Base-by-base conservation (phyloP, 331 rosid genomes). In the Malus hybrid region DNA sequence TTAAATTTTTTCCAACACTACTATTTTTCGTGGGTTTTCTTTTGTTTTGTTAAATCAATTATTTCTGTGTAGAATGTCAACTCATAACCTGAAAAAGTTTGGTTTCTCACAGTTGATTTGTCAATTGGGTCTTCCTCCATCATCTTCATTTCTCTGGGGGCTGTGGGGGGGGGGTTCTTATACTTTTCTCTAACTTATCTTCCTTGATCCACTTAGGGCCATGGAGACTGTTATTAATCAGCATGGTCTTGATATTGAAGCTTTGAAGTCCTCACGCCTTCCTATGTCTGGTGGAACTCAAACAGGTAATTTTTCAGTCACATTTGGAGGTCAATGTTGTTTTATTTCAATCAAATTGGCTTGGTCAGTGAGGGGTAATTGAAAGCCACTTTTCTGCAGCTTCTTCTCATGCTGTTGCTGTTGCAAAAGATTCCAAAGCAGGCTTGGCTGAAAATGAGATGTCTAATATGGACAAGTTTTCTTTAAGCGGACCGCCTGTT, bases 141-240 rank as follows among this genome's bases (percentile, higher is more conserved):
- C 29, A 50, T 29, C 63, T 52, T 52, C 57, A 16, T 52, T 52
- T 52, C 1, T 52, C 6, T 52, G 20, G 57, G 57, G 56, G 6
- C 56, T 0, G 56, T 18, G 56, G 56, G 18, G 63, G 2, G 61
- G 28, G 6, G 10, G 27, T 3, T 55, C 78, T 78, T 52, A 48
- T 73, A 50, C 57, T 50, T 75, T 74, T 56, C 15, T 42, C 79
- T 57, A 61, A 82, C 71, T 56, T 69, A 36, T 67, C 79, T 69
- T 82, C 68, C 74, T 83, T 62, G 80, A 80, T 83, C 56, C 42
- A 56, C 68, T 27, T 44, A 96, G 99, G 93, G 99, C 99, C 44
- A 96, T 96, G 99, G 98, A 96, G 85, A 96, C 99, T 76, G 99
- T 96, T 69, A 90, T 96, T 76, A 92, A 82, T 83, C 98, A 90